Conservation (phyloP, 2,329 filamentous ascomycete species). For the Trichoderma pleuroti region DNA sequence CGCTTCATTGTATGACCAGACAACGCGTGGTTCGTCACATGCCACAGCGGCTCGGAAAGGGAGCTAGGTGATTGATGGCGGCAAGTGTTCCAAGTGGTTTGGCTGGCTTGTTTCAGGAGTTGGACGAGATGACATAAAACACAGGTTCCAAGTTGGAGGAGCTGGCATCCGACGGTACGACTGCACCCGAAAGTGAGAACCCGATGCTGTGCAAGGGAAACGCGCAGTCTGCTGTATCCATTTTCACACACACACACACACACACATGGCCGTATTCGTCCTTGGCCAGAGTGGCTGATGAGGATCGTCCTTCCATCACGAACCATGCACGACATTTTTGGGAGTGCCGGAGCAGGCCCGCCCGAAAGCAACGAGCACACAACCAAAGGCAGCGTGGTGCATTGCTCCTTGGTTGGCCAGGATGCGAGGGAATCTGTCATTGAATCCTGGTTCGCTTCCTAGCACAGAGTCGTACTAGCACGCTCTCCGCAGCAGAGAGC, state of each 20-base stretch:
- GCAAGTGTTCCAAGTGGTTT: background rate
- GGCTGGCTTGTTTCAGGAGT: background rate
- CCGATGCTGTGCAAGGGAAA: background rate
- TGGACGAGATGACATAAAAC: background rate
- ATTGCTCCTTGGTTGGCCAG: background rate
- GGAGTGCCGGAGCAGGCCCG: background rate
- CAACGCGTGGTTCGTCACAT: background rate
- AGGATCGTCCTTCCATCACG: background rate
- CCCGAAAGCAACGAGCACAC: background rate
- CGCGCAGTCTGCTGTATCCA: background rate
- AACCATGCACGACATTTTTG: slow-evolving; percentile 5
- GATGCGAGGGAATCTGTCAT: background rate
- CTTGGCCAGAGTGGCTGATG: background rate
- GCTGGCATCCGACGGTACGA: background rate
- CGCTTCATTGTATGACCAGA: background rate
- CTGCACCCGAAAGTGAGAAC: background rate
- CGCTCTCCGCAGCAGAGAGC: background rate
- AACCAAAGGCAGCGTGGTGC: background rate
- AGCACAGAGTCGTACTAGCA: background rate
- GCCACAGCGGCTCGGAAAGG: background rate
- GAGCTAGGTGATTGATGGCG: background rate
- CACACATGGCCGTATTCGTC: background rate
- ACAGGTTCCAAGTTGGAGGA: background rate
- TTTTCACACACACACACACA: background rate
- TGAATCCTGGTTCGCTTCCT: background rate